Conservation (phyloP, 495 filamentous ascomycete species). For the Durotheca rogersii region DNA sequence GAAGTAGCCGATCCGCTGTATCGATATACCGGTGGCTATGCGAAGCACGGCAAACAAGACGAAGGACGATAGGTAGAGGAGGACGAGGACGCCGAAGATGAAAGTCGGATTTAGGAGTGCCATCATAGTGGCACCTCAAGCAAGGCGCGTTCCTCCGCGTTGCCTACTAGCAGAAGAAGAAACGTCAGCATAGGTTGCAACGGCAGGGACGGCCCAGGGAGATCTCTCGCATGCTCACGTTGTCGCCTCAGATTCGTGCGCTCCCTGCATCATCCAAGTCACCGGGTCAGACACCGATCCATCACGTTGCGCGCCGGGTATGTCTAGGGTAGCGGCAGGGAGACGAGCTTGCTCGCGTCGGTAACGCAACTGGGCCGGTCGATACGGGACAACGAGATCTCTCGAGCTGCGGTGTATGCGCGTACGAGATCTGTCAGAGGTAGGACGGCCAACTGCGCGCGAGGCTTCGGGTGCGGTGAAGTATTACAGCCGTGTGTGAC, state of each 20-base stretch:
- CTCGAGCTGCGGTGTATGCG: slow-evolving; percentile 2
- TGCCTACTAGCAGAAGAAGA: slow-evolving; percentile 18
- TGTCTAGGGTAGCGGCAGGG: slow-evolving; percentile 1
- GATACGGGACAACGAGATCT: not conserved
- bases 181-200: slow-evolving; percentile 12
- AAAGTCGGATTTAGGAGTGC: slow-evolving; percentile 69
- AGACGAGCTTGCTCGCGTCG: slow-evolving; percentile 15
- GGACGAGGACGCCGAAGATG: slow-evolving; percentile 75
- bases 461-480: slow-evolving; percentile 9
- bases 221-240: slow-evolving; percentile 23
- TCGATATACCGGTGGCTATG: slow-evolving; percentile 89
- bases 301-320: slow-evolving; percentile 11
- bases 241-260: slow-evolving; percentile 17
- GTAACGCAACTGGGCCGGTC: not conserved
- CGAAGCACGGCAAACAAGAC: slow-evolving; percentile 90
- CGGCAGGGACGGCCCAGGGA: not conserved
- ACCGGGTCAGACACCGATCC: slow-evolving; percentile 16
- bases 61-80: slow-evolving; percentile 88
- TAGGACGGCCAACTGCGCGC: slow-evolving; percentile 5
- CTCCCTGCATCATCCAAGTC: slow-evolving; percentile 32
- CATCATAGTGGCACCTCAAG: slow-evolving; percentile 37
- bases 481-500: slow-evolving; percentile 2
- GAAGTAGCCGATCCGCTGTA: slow-evolving; percentile 90
- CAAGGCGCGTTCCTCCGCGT: slow-evolving; percentile 33
- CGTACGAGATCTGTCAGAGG: not conserved